A percentile compares a stretch with the other conserved stretches of the same genome.
Evolutionary conservation across 352 stramenopile genomes (phyloP).

Genomic region (Phytophthora pistaciae): DNA sequence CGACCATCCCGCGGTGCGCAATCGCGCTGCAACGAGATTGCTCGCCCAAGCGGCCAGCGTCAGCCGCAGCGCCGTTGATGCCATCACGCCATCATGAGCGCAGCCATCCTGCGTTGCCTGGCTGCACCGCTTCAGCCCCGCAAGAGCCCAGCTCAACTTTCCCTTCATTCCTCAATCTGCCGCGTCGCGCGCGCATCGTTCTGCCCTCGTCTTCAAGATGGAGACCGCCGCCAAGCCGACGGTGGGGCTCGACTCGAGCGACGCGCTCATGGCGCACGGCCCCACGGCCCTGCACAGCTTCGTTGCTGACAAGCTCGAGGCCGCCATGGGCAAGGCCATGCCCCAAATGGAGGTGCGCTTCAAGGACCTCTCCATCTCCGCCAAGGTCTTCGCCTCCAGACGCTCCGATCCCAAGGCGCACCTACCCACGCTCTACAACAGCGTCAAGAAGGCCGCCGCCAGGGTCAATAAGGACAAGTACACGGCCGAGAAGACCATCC

Average conservation of each 20-base stretch:
- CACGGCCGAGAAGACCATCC: slow-evolving; percentile 1
- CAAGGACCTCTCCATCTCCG: too few species aligned
- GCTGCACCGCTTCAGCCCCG: background rate
- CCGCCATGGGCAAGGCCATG: slow-evolving; percentile 48
- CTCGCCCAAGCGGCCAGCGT: background rate
- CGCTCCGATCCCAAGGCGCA: slow-evolving; percentile 28
- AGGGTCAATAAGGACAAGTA: slow-evolving; percentile 1
- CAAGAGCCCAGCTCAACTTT: background rate
- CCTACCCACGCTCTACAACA: slow-evolving; percentile 57
- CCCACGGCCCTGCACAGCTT: slow-evolving; percentile 46
- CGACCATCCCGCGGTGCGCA: too few species aligned
- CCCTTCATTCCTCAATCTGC: background rate
- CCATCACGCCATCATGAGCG: slow-evolving; percentile 1
- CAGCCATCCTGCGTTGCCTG: background rate
- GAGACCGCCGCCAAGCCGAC: slow-evolving; percentile 14
- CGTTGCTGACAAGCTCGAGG: slow-evolving; percentile 41
- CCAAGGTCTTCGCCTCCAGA: slow-evolving; percentile 34
- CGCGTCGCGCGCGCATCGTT: background rate
- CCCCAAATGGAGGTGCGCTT: slow-evolving; percentile 55
- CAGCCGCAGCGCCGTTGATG: background rate
- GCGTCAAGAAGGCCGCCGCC: background rate
- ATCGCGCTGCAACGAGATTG: slow-evolving; percentile 1
- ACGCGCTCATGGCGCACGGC: slow-evolving; percentile 43
- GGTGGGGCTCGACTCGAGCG: slow-evolving; percentile 33
- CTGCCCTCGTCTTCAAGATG: background rate